Base-by-base conservation (phyloP, 257 asterid genomes). In the Perilla frutescens region DNA sequence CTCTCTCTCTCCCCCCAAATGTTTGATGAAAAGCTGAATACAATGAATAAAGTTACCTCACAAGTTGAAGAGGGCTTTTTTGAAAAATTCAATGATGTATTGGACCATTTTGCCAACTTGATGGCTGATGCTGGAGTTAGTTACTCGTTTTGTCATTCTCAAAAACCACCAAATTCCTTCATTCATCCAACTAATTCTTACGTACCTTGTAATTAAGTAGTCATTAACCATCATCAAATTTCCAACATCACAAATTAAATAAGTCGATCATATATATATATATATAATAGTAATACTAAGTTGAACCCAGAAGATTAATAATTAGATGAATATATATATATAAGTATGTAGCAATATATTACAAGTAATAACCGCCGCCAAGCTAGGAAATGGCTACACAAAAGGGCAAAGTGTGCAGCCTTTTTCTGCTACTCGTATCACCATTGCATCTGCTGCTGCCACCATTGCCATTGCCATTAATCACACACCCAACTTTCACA, bases 391-490 rank as follows among this genome's bases (percentile, higher is more conserved):
- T 90, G 4, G 91, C 86, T 77, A 88, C 89, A 55, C 87, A 84
- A 75, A 43, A 71, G 3, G 81, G 79, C 77, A 87, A 84, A 60
- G 63, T 84, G 44, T 78, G 82, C 54, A 76, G 44, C 81, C 79
- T 78, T 51, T 79, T 75, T 67, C 75, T 81, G 37, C 83, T 68
- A n/a, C 59, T 79, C 47, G 80, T 79, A 58, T 79, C 89, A 50
- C 82, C 90, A 50, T 89, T 85, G 84, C 98, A 93, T 80, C 95
- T 83, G 65, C 84, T 80, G 63, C 78, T 81, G 7, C 73, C 37
- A 45, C 81, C 87, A 76, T 48, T 87, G 83, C 57, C 41, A 20
- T 20, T 36, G 37, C 67, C 47, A 14, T 40, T 81, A 32, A 68
- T 41, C 68, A 79, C 81, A 67, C 81, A 41, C 57, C 76, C 85